Percentiles rank a stretch among this genome's conserved stretches.
phyloP scores from a whole-genome alignment of 345 rosid species.

The Aquilaria sinensis region DNA sequence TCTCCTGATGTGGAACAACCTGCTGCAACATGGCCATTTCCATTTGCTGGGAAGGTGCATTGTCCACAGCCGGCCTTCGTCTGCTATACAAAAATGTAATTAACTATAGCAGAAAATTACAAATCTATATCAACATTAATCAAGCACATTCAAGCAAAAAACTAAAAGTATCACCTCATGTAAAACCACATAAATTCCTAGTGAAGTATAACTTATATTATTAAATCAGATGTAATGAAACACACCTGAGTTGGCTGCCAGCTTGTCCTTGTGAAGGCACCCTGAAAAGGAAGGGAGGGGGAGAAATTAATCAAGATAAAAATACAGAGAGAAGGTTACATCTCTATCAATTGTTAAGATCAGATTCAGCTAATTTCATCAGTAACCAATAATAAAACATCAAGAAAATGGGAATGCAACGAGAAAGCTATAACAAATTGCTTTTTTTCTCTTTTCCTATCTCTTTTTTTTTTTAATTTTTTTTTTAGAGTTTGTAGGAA shows the following conservation, averaged over 20 bases:
- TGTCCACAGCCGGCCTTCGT: conserved; percentile 76
- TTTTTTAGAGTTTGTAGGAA: too few species aligned
- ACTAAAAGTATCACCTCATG: background rate
- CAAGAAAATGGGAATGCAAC: background rate
- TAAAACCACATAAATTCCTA: background rate
- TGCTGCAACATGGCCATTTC: conserved; percentile 92
- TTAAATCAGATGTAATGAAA: background rate
- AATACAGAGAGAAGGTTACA: too few species aligned
- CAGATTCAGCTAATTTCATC: too few species aligned
- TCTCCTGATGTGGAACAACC: conserved; percentile 73
- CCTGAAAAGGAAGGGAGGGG: conserved; percentile 25
- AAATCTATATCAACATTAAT: background rate
- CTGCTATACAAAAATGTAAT: conserved; percentile 31
- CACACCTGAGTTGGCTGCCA: conserved; percentile 81
- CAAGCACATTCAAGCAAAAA: too few species aligned
- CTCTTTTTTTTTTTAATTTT: too few species aligned
- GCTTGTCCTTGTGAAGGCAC: conserved; percentile 46
- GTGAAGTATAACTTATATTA: background rate
- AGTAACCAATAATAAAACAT: conserved; percentile 13
- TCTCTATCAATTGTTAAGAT: too few species aligned
- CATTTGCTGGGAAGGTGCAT: conserved; percentile 62
- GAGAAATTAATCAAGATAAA: background rate
- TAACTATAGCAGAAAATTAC: background rate
- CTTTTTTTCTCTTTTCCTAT: too few species aligned
- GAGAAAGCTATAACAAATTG: too few species aligned